A percentile compares a stretch with the other conserved stretches of the same genome.
phyloP scores from a whole-genome alignment of 148 eudicot species.

The Cornus florida region DNA sequence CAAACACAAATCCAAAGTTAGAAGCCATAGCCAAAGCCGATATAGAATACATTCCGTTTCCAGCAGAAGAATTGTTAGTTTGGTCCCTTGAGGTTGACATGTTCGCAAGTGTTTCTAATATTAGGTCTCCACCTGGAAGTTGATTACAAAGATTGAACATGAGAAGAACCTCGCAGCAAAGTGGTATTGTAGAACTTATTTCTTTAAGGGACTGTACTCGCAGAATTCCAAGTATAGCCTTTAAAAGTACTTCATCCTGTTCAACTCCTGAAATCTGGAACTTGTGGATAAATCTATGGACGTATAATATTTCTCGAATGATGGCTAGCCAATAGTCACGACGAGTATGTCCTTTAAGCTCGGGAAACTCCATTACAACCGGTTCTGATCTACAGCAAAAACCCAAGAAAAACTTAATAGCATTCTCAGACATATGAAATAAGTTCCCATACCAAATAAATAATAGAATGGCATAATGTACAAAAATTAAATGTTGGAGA shows the following conservation, averaged over 20 bases:
- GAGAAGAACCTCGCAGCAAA: constrained; percentile 63
- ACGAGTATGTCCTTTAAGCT: constrained; percentile 93
- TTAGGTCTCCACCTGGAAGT: constrained; percentile 87
- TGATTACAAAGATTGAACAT: constrained; percentile 89
- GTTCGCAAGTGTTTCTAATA: constrained; percentile 75
- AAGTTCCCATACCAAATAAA: neutral
- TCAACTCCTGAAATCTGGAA: constrained; percentile 64
- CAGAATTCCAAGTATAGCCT: constrained; percentile 80
- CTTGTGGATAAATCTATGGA: constrained; percentile 69
- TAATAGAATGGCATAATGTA: neutral
- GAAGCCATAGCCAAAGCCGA: constrained; percentile 74
- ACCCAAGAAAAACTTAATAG: constrained; percentile 17
- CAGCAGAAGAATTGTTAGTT: constrained; percentile 38
- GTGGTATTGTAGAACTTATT: constrained; percentile 45
- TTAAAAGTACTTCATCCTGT: constrained; percentile 74
- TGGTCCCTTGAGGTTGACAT: constrained; percentile 57
- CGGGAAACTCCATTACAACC: constrained; percentile 89
- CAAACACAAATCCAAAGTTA: constrained; percentile 66
- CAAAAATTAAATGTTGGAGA: neutral
- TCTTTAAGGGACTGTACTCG: constrained; percentile 83
- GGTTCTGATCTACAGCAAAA: constrained; percentile 70
- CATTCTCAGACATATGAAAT: neutral
- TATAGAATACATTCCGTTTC: constrained; percentile 57
- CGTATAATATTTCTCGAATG: constrained; percentile 71
- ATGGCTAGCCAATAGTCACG: constrained; percentile 94